Evolutionary conservation across 225 moss, liverwort and hornwort genomes (phyloP), one percentile per base, ranked within the genome.

Genomic region (Takakia lepidozioides): DNA sequence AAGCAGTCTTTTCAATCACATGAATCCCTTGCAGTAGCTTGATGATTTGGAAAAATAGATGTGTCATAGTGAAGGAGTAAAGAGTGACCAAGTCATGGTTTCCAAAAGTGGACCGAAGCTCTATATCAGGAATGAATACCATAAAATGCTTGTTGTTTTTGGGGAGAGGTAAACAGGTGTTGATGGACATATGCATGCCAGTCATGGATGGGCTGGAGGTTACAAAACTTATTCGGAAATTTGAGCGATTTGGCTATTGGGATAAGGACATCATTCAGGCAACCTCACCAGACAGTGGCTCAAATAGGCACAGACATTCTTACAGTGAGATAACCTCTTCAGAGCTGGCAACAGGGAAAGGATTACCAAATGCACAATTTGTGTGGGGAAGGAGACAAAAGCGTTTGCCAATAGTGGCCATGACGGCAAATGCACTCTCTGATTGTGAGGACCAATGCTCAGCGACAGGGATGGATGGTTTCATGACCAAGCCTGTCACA

Each of bases 181-280:
- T 78, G 61, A 78, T 78, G 77, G 77, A 78, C 36, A 78, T 78
- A 41, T 78, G 77, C 53, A 78, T 78, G 77, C 77, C 77, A 16
- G 61, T 78, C 18, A 43, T 78, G 61, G 77, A 92, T 28, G 91
- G 91, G 46, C 62, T 92, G 49, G 91, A 92, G 71, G 91, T 87
- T 37, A 92, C 91, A 1, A 59, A 78, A 58, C 64, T 71, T 36
- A 81, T 92, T 28, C 83, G 91, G 23, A 66, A 73, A 56, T 92
- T 68, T 47, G 91, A 92, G 62, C 56, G 71, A 49, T 67, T 72
- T 40, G 78, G 83, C 22, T 67, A 75, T 25, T 74, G 71, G 82
- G 71, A 74, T 24, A 68, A 69, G 24, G 64, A 69, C 46, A 74
- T 32, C 32, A 32, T 32, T 32, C 32, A 32, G 11, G 32, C 32